Evolutionary conservation across 768 basidiomycete species (phyloP).

Genomic region (Termitomyces sp.): DNA sequence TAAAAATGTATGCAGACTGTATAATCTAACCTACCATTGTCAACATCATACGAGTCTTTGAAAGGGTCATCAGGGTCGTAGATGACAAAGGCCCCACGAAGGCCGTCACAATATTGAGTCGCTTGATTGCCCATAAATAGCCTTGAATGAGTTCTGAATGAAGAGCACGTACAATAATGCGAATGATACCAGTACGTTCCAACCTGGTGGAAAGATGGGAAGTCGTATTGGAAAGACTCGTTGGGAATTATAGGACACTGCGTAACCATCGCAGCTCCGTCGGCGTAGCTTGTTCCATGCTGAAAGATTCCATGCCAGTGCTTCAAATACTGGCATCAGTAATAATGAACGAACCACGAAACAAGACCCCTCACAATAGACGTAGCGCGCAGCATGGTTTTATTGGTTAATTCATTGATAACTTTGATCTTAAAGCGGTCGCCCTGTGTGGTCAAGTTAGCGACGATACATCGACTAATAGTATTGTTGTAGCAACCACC

Average conservation of each 20-base stretch:
- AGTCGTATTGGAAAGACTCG: constrained; percentile 3
- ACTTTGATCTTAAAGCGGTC: constrained; percentile 11
- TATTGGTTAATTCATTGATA: constrained; percentile 2
- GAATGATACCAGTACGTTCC: constrained; percentile 10
- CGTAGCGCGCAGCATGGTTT: constrained; percentile 5
- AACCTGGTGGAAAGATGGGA: neutral
- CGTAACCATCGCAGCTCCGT: constrained; percentile 3
- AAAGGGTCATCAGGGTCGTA: constrained; percentile 7
- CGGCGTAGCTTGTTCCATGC: constrained; percentile 4
- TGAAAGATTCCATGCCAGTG: constrained; percentile 10
- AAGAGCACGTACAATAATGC: neutral
- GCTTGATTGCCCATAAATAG: neutral
- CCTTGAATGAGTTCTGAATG: neutral
- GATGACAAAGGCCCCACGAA: constrained; percentile 8
- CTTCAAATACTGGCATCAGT: neutral
- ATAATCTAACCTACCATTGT: neutral
- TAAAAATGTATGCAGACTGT: neutral
- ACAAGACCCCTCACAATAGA: neutral
- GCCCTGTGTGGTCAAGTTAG: neutral
- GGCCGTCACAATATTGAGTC: constrained; percentile 7
- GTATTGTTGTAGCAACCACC: neutral
- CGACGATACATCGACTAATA: neutral
- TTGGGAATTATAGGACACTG: constrained; percentile 9
- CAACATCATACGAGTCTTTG: constrained; percentile 1
- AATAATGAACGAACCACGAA: neutral